phyloP scores from a whole-genome alignment of 495 filamentous ascomycete species.

The Aspergillus kassunensis region DNA sequence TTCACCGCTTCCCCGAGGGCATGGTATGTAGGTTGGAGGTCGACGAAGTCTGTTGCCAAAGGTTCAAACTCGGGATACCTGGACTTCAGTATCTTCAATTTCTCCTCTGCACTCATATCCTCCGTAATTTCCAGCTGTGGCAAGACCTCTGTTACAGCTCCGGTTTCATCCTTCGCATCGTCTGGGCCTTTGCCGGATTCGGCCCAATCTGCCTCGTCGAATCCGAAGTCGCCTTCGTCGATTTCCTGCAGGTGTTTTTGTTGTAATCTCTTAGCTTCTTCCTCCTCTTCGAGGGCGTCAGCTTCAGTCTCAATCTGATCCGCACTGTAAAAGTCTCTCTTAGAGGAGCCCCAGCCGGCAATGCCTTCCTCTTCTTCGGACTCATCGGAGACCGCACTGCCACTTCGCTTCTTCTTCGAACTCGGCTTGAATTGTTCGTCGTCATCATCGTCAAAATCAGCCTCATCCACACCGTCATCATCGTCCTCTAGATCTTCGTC shows the following conservation, averaged over 20 bases:
- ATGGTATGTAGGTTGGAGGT: constrained; percentile 61
- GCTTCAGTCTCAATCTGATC: constrained; percentile 86
- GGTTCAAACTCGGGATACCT: constrained; percentile 91
- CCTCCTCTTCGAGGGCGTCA: constrained; percentile 89
- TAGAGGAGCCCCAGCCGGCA: constrained; percentile 81
- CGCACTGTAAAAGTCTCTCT: constrained; percentile 87
- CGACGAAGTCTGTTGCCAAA: constrained; percentile 72
- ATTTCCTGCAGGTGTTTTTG: constrained; percentile 82
- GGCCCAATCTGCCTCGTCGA: constrained; percentile 83
- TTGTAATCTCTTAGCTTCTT: constrained; percentile 80
- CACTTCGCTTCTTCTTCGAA: constrained; percentile 23
- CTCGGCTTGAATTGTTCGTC: constrained; percentile 19
- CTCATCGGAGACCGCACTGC: constrained; percentile 16
- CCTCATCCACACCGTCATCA: constrained; percentile 40
- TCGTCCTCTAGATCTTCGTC: constrained; percentile 54
- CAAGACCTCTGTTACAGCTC: constrained; percentile 74
- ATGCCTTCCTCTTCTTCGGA: constrained; percentile 65
- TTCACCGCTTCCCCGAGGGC: constrained; percentile 55
- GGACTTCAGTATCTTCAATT: constrained; percentile 67
- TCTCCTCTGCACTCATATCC: constrained; percentile 71
- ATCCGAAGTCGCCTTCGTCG: constrained; percentile 85
- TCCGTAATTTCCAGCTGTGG: constrained; percentile 77
- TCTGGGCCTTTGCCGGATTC: constrained; percentile 39
- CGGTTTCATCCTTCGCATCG: constrained; percentile 37
- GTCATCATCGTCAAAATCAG: constrained; percentile 38